phyloP scores from a whole-genome alignment of 805 yeast genomes.

The Lachancea lanzarotensis region DNA sequence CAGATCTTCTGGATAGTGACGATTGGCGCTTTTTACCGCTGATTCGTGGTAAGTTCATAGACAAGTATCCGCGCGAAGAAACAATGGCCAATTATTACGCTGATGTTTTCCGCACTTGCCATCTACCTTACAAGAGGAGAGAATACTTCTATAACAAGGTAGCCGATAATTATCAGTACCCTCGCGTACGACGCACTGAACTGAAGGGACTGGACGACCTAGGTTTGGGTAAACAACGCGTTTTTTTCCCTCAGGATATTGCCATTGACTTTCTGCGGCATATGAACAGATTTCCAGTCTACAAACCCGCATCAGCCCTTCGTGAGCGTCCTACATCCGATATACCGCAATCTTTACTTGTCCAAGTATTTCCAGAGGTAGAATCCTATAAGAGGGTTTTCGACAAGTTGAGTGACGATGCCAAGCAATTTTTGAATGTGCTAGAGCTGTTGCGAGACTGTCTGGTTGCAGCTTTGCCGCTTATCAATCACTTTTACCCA shows the following conservation, averaged over 20 bases:
- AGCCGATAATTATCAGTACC: slow-evolving; percentile 11
- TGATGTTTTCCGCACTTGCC: slow-evolving; percentile 27
- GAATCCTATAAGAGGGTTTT: slow-evolving; percentile 18
- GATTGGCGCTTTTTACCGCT: slow-evolving; percentile 22
- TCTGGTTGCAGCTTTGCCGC: slow-evolving; percentile 25
- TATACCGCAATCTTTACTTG: slow-evolving; percentile 14
- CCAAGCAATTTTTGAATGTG: slow-evolving; percentile 18
- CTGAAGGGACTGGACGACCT: slow-evolving; percentile 3
- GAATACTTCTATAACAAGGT: slow-evolving; percentile 18
- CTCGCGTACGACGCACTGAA: background rate
- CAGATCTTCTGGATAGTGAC: slow-evolving; percentile 15
- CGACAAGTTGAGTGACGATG: slow-evolving; percentile 11
- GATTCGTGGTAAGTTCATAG: slow-evolving; percentile 22
- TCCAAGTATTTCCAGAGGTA: slow-evolving; percentile 29
- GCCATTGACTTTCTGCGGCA: slow-evolving; percentile 23
- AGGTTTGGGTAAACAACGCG: slow-evolving; percentile 5
- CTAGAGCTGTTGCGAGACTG: slow-evolving; percentile 20
- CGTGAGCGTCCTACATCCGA: slow-evolving; percentile 22
- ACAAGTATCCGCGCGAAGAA: slow-evolving; percentile 28
- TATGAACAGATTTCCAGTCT: slow-evolving; percentile 13
- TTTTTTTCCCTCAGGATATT: slow-evolving; percentile 15
- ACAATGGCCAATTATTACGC: slow-evolving; percentile 26
- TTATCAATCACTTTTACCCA: slow-evolving; percentile 25
- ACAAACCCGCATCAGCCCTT: slow-evolving; percentile 10
- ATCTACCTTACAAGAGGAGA: slow-evolving; percentile 26